These are phyloP conservation scores for Phytophthora idaei DNA, from an alignment of 352 stramenopile species.

Conservation along the genomic window DNA sequence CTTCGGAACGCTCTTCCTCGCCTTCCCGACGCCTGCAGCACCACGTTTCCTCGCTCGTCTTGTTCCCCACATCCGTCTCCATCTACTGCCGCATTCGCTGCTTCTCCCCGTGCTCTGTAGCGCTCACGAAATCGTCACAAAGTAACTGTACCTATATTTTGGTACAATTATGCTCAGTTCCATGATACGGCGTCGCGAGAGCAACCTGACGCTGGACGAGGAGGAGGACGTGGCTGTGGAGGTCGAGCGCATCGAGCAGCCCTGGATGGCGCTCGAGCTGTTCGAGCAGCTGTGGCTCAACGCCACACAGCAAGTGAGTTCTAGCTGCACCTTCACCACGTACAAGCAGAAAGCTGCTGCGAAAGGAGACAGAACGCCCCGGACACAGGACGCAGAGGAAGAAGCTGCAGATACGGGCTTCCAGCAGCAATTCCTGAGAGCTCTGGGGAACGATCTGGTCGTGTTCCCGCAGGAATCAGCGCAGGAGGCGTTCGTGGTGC, in stretches of 20 bases:
- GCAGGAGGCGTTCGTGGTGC: constrained; percentile 47
- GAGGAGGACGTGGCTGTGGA: constrained; percentile 46
- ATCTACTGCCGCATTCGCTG: not conserved
- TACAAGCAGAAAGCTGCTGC: constrained; percentile 12
- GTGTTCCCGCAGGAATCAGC: constrained; percentile 41
- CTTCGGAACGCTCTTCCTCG: not conserved
- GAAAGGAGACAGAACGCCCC: not conserved
- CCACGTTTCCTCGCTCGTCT: not conserved
- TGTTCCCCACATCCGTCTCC: constrained; percentile 1
- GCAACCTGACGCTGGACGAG: constrained; percentile 72
- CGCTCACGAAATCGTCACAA: not conserved
- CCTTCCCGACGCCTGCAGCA: not conserved
- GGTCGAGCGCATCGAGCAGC: constrained; percentile 45
- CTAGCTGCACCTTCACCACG: constrained; percentile 66
- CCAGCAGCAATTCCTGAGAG: constrained; percentile 52
- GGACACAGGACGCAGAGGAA: not conserved
- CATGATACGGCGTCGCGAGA: constrained; percentile 61
- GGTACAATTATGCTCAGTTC: constrained; percentile 33
- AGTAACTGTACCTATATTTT: constrained; percentile 17
- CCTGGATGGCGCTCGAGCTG: constrained; percentile 70
- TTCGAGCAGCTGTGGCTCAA: constrained; percentile 71
- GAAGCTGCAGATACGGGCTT: constrained; percentile 34
- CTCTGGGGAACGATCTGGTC: constrained; percentile 64
- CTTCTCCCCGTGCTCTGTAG: constrained; percentile 3
- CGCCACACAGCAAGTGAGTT: constrained; percentile 56